Percentiles rank a stretch among this genome's conserved stretches.
phyloP scores from a whole-genome alignment of 768 basidiomycete genomes.

The Cantharellus anzutake region DNA sequence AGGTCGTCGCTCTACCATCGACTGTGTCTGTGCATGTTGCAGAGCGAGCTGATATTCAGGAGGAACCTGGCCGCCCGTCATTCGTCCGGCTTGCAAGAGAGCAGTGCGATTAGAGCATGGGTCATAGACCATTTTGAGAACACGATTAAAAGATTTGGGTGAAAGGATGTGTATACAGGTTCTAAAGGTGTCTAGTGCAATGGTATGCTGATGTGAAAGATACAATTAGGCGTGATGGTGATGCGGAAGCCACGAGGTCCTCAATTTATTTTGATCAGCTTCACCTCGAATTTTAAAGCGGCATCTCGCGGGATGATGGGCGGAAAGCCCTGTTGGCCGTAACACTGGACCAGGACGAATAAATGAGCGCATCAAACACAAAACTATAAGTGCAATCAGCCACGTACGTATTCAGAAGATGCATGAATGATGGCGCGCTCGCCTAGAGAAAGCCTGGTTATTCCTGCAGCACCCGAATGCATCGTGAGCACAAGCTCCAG shows the following conservation, averaged over 20 bases:
- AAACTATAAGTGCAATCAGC: neutral
- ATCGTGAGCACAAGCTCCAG: neutral
- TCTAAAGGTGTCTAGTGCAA: too few relatives aligned
- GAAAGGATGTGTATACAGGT: too few relatives aligned
- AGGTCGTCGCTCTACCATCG: too few relatives aligned
- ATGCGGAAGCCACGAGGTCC: neutral
- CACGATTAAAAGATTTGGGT: too few relatives aligned
- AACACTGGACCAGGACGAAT: conserved; percentile 28
- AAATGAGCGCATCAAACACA: neutral
- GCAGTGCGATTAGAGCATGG: too few relatives aligned
- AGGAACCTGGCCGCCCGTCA: too few relatives aligned
- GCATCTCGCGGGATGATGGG: conserved; percentile 64
- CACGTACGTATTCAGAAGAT: conserved; percentile 57
- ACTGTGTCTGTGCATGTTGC: too few relatives aligned
- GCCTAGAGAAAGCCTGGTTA: conserved; percentile 56
- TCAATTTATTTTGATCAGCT: conserved; percentile 33
- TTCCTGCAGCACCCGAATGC: conserved; percentile 25
- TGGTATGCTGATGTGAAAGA: too few relatives aligned
- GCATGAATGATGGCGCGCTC: conserved; percentile 48
- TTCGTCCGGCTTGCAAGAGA: too few relatives aligned
- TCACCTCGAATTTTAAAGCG: conserved; percentile 64
- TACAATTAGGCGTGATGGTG: too few relatives aligned
- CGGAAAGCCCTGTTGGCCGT: conserved; percentile 55
- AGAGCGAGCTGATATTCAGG: too few relatives aligned
- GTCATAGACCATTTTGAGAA: too few relatives aligned